phyloP scores from a whole-genome alignment of 2,329 filamentous ascomycete species.

The Myriosclerotinia scirpicola region DNA sequence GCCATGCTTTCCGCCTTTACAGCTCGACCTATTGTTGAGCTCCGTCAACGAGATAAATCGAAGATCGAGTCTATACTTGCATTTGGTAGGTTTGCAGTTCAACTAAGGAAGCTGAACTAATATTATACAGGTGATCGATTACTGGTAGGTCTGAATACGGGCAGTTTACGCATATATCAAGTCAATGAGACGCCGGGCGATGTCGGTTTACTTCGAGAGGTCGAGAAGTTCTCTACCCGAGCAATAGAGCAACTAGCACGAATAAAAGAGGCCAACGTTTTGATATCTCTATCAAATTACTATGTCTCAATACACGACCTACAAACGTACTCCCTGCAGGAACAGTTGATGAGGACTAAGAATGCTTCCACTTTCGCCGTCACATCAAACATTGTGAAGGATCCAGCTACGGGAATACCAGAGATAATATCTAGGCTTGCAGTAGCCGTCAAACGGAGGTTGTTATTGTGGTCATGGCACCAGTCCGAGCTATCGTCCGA shows the following conservation, averaged over 20 bases:
- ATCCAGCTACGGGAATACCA: constrained; percentile 80
- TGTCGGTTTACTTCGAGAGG: constrained; percentile 83
- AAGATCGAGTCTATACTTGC: constrained; percentile 95
- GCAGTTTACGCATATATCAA: constrained; percentile 84
- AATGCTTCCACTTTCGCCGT: constrained; percentile 89
- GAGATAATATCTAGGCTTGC: constrained; percentile 90
- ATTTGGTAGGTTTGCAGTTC: constrained; percentile 59
- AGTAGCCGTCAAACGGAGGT: constrained; percentile 86
- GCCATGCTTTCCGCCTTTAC: constrained; percentile 97
- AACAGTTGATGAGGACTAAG: constrained; percentile 77
- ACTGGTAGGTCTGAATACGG: constrained; percentile 87
- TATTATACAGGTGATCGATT: constrained; percentile 71
- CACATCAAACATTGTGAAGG: constrained; percentile 93
- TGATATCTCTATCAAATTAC: constrained; percentile 88
- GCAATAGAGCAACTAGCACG: constrained; percentile 92
- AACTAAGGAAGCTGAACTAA: constrained; percentile 26
- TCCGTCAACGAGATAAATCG: constrained; percentile 91
- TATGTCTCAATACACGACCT: constrained; percentile 88
- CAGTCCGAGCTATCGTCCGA: constrained; percentile 83
- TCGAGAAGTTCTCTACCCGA: constrained; percentile 89
- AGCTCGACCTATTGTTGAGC: constrained; percentile 94
- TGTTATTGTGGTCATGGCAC: constrained; percentile 93
- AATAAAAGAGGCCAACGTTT: constrained; percentile 89
- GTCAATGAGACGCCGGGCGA: constrained; percentile 66
- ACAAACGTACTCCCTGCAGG: constrained; percentile 77